Percentiles rank a stretch among this genome's conserved stretches.
Evolutionary conservation across 805 yeast species (phyloP).

Genomic region (Candida patagonica): DNA sequence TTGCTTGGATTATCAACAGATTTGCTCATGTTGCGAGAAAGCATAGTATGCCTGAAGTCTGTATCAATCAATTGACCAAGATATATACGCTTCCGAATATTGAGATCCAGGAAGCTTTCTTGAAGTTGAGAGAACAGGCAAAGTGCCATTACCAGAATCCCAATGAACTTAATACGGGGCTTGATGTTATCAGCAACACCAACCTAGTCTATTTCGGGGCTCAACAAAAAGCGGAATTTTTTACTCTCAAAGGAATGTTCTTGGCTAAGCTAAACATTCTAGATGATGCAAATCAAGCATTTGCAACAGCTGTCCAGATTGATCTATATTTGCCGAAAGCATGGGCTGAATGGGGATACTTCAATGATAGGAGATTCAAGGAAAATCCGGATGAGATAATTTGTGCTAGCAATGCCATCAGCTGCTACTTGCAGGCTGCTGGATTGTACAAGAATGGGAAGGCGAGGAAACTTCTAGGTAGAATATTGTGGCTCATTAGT

Average conservation of each 20-base stretch:
- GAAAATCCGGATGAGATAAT: constrained; percentile 74
- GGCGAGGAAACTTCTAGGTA: constrained; percentile 75
- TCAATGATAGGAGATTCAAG: constrained; percentile 79
- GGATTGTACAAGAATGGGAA: constrained; percentile 90
- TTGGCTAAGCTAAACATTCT: constrained; percentile 80
- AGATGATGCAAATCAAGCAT: constrained; percentile 96
- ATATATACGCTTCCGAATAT: constrained; percentile 94
- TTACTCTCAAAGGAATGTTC: constrained; percentile 96
- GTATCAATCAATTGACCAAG: constrained; percentile 84
- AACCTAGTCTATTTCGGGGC: constrained; percentile 93
- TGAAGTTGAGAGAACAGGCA: constrained; percentile 93
- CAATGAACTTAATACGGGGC: constrained; percentile 83
- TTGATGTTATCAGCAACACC: constrained; percentile 94
- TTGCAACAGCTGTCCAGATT: constrained; percentile 95
- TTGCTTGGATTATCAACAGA: constrained; percentile 97
- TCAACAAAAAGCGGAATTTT: constrained; percentile 96
- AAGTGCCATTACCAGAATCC: constrained; percentile 93
- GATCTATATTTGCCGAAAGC: constrained; percentile 93
- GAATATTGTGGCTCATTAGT: constrained; percentile 88
- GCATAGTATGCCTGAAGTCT: constrained; percentile 94
- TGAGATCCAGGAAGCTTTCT: constrained; percentile 95
- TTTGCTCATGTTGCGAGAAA: constrained; percentile 98
- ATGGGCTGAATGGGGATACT: constrained; percentile 99
- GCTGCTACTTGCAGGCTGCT: constrained; percentile 96
- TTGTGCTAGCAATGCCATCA: constrained; percentile 86